Base-by-base conservation (phyloP, 139 green algal genomes). In the Ettlia oleoabundans region DNA sequence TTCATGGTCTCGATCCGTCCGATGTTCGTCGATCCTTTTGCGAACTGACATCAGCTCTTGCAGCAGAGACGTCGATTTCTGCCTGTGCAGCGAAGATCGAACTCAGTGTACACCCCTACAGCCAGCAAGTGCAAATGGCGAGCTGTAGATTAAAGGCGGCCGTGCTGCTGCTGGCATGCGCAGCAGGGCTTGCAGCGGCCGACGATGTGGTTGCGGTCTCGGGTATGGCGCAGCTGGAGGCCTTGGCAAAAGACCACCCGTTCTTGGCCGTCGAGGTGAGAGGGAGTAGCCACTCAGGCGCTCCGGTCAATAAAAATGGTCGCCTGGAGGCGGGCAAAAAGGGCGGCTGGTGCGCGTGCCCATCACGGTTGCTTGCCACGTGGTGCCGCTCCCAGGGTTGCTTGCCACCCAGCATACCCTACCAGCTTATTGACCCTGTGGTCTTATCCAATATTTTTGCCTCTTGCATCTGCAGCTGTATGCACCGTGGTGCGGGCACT, bases 401-500 rank as follows among this genome's bases (percentile, higher is more conserved):
- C 63, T 21, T 40, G 63, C 63, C 66, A 74, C 22, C 28, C 37
- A 21, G 37, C 38, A 9, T 38, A 10, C 4, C 53, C n/a, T 13
- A 3, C 63, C 63, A 7, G 24, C 32, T n/a, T n/a, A 41, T 43
- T 42, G 32, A 7, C 65, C 42, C 47, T 43, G 32, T n/a, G n/a
- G n/a, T n/a, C n/a, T n/a, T n/a, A n/a, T n/a, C n/a, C n/a, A n/a
- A n/a, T n/a, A n/a, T n/a, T n/a, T n/a, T n/a, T n/a, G n/a, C n/a
- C n/a, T n/a, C n/a, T n/a, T 43, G n/a, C 30, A 5, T 41, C 65
- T 64, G 62, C 76, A 82, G 76, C 70, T 82, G 15, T 65, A 65
- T 32, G 82, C 70, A 0, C 72, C 73, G 47, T 83, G 82, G 73
- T 86, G 82, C 61, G 73, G 70, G 15, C 73, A 86, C 58, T 86